Percentiles rank a stretch among this genome's conserved stretches.
These are phyloP conservation scores for Arabis hirsuta DNA, from an alignment of 345 rosid genomes.

Conservation along the genomic window DNA sequence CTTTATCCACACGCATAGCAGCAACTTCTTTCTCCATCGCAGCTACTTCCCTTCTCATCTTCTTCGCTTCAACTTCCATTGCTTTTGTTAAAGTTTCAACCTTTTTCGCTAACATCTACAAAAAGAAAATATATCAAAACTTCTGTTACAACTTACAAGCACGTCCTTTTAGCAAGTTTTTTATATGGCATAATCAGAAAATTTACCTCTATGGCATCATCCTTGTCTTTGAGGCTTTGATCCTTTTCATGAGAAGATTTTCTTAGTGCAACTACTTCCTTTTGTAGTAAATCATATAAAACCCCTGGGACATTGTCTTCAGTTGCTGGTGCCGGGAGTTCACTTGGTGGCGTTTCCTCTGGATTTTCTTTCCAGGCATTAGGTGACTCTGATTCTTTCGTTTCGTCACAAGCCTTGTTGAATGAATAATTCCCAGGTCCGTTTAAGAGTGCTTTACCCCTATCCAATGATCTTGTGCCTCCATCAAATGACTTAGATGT, in stretches of 20 bases:
- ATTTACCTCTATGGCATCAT: constrained; percentile 96
- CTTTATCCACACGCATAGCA: constrained; percentile 92
- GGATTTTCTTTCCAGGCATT: constrained; percentile 40
- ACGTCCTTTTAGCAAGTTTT: constrained; percentile 21
- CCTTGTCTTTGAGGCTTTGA: constrained; percentile 98
- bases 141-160: constrained; percentile 5
- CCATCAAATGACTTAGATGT: constrained; percentile 99
- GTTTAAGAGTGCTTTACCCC: constrained; percentile 70
- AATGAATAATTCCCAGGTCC: constrained; percentile 73
- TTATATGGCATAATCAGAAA: constrained; percentile 14
- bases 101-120: constrained; percentile 91
- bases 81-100: constrained; percentile 96
- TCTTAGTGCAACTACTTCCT: constrained; percentile 86
- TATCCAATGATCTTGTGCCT: constrained; percentile 91
- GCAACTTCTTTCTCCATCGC: constrained; percentile 98
- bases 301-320: constrained; percentile 82
- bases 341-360: constrained; percentile 61
- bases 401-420: constrained; percentile 71
- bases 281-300: constrained; percentile 88
- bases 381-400: constrained; percentile 58
- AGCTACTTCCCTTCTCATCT: constrained; percentile 98
- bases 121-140: constrained; percentile 20
- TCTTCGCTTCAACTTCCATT: constrained; percentile 98
- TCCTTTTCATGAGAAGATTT: constrained; percentile 94
- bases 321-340: constrained; percentile 25